phyloP scores from a whole-genome alignment of 305 asterid species.

The Petunia hybrid region DNA sequence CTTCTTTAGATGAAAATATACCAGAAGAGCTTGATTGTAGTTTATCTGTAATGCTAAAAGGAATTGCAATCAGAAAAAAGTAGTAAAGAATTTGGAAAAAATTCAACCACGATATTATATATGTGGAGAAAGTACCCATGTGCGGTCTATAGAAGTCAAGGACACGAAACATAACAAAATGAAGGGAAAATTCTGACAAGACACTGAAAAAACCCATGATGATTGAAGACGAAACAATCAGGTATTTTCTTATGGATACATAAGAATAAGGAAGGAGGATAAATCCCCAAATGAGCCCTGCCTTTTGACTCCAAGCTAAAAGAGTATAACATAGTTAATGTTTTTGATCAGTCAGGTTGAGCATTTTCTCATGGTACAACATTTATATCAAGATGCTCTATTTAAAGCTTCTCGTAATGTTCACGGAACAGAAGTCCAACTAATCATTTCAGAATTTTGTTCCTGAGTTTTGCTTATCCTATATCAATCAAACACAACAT shows the following conservation, averaged over 20 bases:
- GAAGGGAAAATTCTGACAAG: not conserved
- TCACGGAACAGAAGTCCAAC: not conserved
- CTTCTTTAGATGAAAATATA: conserved; percentile 39
- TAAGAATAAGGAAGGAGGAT: conserved; percentile 1
- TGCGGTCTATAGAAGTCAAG: conserved; percentile 22
- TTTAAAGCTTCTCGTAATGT: not conserved
- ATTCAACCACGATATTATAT: conserved; percentile 6
- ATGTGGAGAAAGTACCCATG: not conserved
- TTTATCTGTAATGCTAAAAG: conserved; percentile 42
- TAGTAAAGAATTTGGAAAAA: not conserved
- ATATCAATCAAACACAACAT: not conserved
- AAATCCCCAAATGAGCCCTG: not conserved
- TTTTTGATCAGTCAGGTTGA: not conserved
- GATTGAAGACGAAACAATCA: not conserved
- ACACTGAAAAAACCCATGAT: not conserved
- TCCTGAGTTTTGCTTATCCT: conserved; percentile 4
- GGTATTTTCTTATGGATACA: not conserved
- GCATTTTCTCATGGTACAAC: not conserved
- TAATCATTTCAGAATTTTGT: not conserved
- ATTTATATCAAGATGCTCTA: not conserved
- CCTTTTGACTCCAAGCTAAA: not conserved
- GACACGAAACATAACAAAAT: not conserved
- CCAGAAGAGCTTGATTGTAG: conserved; percentile 44
- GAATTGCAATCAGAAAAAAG: not conserved
- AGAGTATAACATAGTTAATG: not conserved